phyloP scores from a whole-genome alignment of 2,329 filamentous ascomycete genomes.

The Aureobasidium sp. region DNA sequence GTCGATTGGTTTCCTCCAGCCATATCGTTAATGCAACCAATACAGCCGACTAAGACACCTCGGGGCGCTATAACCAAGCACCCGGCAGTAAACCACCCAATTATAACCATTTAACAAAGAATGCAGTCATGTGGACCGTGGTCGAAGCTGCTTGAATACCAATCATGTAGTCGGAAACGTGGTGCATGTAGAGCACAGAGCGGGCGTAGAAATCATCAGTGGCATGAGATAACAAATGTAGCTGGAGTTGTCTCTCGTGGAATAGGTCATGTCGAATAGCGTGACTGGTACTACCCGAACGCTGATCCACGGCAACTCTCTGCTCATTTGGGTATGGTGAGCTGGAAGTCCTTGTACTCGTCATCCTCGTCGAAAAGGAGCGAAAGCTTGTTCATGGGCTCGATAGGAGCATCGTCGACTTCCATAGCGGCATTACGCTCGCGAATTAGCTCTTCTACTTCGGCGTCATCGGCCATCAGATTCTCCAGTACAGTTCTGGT shows the following conservation, averaged over 20 bases:
- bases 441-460: conserved; percentile 21
- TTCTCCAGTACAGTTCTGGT: conserved; percentile 7
- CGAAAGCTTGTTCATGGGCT: conserved; percentile 14
- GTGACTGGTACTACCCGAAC: background rate
- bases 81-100: background rate
- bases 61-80: background rate
- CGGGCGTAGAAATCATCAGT: conserved; percentile 5
- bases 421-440: background rate
- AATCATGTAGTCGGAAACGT: background rate
- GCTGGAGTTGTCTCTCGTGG: background rate
- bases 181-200: background rate
- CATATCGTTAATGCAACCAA: background rate
- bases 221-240: conserved; percentile 1
- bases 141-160: background rate
- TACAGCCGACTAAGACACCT: background rate
- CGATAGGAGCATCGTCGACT: background rate
- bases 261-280: background rate
- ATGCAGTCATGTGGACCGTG: background rate
- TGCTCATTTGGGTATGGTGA: conserved; percentile 9
- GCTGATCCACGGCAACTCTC: background rate
- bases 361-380: conserved; percentile 18
- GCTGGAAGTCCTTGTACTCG: conserved; percentile 19
- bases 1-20: background rate
- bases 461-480: conserved; percentile 6
- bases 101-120: background rate